A percentile compares a stretch with the other conserved stretches of the same genome.
phyloP scores from a whole-genome alignment of 2,329 filamentous ascomycete species.

The Microascus cirrosus region DNA sequence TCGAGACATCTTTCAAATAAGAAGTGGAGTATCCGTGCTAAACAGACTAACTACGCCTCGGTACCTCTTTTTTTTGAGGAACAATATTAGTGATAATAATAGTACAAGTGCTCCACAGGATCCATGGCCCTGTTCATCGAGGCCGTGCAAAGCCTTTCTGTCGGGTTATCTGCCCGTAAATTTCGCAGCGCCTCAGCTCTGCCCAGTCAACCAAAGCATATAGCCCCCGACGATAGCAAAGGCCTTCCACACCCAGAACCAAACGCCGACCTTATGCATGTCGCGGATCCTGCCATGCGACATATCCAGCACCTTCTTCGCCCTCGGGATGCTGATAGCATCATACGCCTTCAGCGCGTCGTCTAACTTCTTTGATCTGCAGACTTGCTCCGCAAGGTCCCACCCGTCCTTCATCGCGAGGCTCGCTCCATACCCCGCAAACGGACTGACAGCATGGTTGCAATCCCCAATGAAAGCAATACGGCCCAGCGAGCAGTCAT shows the following conservation, averaged over 20 bases:
- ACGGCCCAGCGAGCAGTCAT: slow-evolving; percentile 13
- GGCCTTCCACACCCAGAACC: slow-evolving; percentile 10
- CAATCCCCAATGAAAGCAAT: slow-evolving; percentile 36
- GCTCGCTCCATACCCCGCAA: slow-evolving; percentile 36
- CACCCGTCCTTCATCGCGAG: slow-evolving; percentile 33
- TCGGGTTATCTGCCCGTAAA: too few species aligned
- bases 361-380: slow-evolving; percentile 12
- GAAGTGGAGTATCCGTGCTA: too few species aligned
- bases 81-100: too few species aligned
- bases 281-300: slow-evolving; percentile 12
- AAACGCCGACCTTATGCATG: slow-evolving; percentile 14
- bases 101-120: too few species aligned
- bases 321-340: slow-evolving; percentile 20
- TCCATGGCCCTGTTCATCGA: too few species aligned
- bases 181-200: background rate
- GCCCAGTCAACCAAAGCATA: background rate
- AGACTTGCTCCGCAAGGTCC: slow-evolving; percentile 30
- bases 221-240: background rate
- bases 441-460: slow-evolving; percentile 37
- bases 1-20: too few species aligned
- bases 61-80: too few species aligned
- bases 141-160: too few species aligned
- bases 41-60: too few species aligned
- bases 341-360: slow-evolving; percentile 22
- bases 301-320: slow-evolving; percentile 13